Evolutionary conservation across 225 moss, liverwort and hornwort species (phyloP).

Genomic region (Thuidium tamariscinum): DNA sequence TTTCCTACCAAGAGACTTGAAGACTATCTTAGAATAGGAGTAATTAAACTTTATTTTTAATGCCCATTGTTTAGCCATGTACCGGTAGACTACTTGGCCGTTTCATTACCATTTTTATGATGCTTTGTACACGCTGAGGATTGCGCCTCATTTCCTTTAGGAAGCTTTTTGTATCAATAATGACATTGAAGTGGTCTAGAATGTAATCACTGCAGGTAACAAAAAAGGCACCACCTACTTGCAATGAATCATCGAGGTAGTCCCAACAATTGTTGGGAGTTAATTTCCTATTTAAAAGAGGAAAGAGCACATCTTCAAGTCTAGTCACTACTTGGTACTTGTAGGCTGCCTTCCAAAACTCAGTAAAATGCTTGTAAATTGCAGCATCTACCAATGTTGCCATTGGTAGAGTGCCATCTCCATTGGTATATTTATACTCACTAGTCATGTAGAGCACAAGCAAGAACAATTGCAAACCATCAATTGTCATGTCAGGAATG

Average conservation of each 20-base stretch:
- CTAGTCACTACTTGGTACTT: not conserved
- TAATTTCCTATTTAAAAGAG: not conserved
- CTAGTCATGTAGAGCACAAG: not conserved
- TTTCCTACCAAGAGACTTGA: no score
- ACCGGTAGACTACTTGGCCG: not conserved
- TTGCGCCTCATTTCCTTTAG: not conserved
- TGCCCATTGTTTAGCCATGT: no score
- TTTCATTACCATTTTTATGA: not conserved
- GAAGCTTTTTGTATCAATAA: not conserved
- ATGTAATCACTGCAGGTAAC: not conserved
- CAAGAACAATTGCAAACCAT: not conserved
- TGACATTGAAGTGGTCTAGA: not conserved
- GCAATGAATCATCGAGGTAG: not conserved
- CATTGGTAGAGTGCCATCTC: no score
- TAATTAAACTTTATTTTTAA: no score
- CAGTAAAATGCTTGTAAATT: not conserved
- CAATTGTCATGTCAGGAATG: not conserved
- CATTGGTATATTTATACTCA: not conserved
- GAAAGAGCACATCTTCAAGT: rapidly evolving
- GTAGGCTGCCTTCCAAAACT: not conserved
- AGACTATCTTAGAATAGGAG: no score
- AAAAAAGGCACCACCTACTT: not conserved
- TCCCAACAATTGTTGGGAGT: not conserved
- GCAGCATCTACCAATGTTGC: not conserved
- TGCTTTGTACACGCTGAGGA: not conserved